A percentile compares a stretch with the other conserved stretches of the same genome.
These are phyloP conservation scores for Diaporthe helianthi DNA, from an alignment of 2,329 filamentous ascomycete genomes.

Conservation along the genomic window DNA sequence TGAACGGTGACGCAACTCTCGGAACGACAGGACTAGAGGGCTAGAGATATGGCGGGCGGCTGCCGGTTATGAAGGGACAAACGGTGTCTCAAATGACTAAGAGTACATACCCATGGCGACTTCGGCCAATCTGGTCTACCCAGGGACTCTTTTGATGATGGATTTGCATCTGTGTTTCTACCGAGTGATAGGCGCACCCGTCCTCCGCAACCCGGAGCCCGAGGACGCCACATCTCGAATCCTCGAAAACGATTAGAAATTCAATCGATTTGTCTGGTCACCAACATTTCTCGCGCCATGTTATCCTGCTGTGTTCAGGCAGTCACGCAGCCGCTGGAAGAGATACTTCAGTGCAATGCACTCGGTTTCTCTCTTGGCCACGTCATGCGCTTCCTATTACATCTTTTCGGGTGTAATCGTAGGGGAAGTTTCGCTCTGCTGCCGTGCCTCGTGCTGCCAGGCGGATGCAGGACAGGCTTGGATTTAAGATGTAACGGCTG, in stretches of 20 bases:
- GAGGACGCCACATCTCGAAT: conserved; percentile 32
- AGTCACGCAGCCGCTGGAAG: neutral
- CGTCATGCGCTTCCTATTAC: neutral
- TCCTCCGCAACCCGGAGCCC: conserved; percentile 31
- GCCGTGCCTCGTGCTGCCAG: neutral
- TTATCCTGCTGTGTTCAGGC: too few species aligned
- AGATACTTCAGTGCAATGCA: neutral
- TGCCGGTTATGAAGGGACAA: conserved; percentile 31
- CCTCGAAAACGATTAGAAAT: conserved; percentile 35
- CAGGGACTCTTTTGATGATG: conserved; percentile 29
- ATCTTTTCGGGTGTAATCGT: neutral
- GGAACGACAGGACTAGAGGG: conserved; percentile 31
- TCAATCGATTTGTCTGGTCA: conserved; percentile 33
- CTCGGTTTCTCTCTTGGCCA: neutral
- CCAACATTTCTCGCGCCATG: neutral
- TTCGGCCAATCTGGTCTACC: conserved; percentile 29
- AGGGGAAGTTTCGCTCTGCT: neutral
- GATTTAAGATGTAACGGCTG: neutral
- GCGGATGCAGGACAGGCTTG: neutral
- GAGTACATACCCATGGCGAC: conserved; percentile 16
- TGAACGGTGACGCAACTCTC: conserved; percentile 32
- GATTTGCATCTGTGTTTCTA: conserved; percentile 33
- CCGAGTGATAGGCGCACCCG: conserved; percentile 32
- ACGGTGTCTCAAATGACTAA: conserved; percentile 22
- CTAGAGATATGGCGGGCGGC: conserved; percentile 22